phyloP scores from a whole-genome alignment of 2,329 filamentous ascomycete species.

The Scytalidium sp. region DNA sequence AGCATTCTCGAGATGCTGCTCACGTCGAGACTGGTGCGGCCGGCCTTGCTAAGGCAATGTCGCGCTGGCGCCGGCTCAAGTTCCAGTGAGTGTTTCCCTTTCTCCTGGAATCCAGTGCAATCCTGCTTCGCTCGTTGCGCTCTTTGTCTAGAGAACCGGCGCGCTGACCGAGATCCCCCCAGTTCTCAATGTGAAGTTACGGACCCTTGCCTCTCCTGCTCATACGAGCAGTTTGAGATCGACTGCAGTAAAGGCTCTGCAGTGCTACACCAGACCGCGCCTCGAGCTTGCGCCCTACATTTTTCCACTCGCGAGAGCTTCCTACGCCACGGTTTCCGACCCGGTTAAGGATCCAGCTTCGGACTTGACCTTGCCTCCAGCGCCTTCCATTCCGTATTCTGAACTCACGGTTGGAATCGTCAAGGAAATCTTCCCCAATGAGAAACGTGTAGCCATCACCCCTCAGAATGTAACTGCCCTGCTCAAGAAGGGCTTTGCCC shows the following conservation, averaged over 20 bases:
- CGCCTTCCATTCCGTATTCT: conserved; percentile 54
- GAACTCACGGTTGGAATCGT: conserved; percentile 76
- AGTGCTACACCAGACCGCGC: background rate
- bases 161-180: background rate
- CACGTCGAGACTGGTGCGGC: background rate
- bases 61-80: background rate
- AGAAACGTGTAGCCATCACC: conserved; percentile 80
- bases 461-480: conserved; percentile 79
- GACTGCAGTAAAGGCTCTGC: background rate
- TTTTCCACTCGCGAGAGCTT: background rate
- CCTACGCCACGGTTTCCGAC: background rate
- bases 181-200: background rate
- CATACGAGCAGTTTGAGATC: background rate
- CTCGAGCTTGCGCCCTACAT: background rate
- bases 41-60: background rate
- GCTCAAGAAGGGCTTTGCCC: conserved; percentile 80
- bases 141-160: no score
- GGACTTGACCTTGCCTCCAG: conserved; percentile 7
- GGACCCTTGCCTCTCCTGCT: background rate
- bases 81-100: background rate
- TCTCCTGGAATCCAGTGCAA: background rate
- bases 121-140: background rate
- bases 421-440: conserved; percentile 72
- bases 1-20: background rate
- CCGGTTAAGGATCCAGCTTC: background rate